Evolutionary conservation across 1,139 yeast species (phyloP), one percentile per base, ranked within the genome.

Genomic region (Scheffersomyces insectosa): DNA sequence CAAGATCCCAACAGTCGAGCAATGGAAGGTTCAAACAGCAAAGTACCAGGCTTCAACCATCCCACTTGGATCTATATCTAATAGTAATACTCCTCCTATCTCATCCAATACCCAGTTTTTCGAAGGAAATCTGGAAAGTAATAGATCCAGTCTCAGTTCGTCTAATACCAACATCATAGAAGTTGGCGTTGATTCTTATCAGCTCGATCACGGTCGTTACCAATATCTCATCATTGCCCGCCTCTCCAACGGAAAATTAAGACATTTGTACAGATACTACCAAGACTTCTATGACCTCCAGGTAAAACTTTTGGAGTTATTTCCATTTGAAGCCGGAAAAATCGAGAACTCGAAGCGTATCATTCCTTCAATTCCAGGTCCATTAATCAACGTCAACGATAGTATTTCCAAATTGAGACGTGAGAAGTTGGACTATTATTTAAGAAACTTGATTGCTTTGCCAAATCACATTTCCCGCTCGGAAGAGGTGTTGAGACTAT

Each of bases 281-380:
- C 97, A 93, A 63, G 99, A 95, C 67, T 95, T 95, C 62, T 93
- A 91, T 64, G 97, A 93, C 65, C 80, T 91, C 59, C 99, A 95
- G 63, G 93, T 91, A 41, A 82, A 79, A 50, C 71, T 95, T 40
- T 72, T 93, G 44, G 96, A 88, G 56, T 76, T 85, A 37, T 93
- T 88, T 70, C 98, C 98, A 3, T 83, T 76, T 50, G 99, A 93
- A 63, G 96, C 98, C 4, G 98, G 98, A 5, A 84, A 90, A 53
- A 82, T 85, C 38, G 89, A 86, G 63, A 81, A 82, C 51, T 75
- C 79, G 33, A 70, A 73, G 44, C 79, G 99, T 51, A 85, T 86
- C 33, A 77, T 93, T 47, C 99, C 99, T 4, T 89, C 87, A 50
- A 91, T 95, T 60, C 99, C 99, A 0, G 99, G 99, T 1, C 99